Evolutionary conservation across 768 basidiomycete genomes (phyloP).

Genomic region (Trametopsis cervina): DNA sequence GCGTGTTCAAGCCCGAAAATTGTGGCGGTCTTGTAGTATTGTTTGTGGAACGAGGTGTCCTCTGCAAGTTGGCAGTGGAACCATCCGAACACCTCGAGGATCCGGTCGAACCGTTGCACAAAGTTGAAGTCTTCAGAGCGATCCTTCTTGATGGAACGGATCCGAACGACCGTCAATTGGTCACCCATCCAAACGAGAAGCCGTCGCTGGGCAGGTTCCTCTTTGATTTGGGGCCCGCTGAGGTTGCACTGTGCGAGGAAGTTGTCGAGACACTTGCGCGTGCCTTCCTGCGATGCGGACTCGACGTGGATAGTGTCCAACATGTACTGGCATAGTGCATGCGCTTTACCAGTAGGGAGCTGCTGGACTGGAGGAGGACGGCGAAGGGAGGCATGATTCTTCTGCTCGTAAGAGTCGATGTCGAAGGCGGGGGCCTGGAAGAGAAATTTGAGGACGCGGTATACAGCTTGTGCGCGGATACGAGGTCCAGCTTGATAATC

Average conservation of each 20-base stretch:
- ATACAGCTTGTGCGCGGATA: not conserved
- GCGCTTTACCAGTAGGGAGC: conserved; percentile 12
- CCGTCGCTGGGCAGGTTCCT: too few relatives aligned
- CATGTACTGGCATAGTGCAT: conserved; percentile 10
- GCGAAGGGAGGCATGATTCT: not conserved
- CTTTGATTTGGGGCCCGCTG: too few relatives aligned
- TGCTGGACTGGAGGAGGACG: conserved; percentile 12
- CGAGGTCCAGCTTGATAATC: conserved; percentile 1
- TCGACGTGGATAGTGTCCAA: conserved; percentile 15
- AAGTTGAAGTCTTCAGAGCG: conserved; percentile 31
- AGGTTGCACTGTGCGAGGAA: too few relatives aligned
- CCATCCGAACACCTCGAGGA: conserved; percentile 31
- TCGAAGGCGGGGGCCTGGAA: conserved; percentile 5
- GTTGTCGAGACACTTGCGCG: too few relatives aligned
- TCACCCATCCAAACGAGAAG: conserved; percentile 30
- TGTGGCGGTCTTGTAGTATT: conserved; percentile 29
- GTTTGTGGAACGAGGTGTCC: conserved; percentile 33
- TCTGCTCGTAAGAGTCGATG: not conserved
- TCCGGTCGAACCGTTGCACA: conserved; percentile 31
- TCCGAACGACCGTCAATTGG: conserved; percentile 31
- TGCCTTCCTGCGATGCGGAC: conserved; percentile 22
- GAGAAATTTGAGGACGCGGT: conserved; percentile 1
- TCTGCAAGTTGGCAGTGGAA: conserved; percentile 35
- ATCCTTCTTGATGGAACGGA: conserved; percentile 31
- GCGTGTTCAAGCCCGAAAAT: conserved; percentile 17